Evolutionary conservation across 768 basidiomycete genomes (phyloP), one percentile per base, ranked within the genome.

Genomic region (Vararia minispora): DNA sequence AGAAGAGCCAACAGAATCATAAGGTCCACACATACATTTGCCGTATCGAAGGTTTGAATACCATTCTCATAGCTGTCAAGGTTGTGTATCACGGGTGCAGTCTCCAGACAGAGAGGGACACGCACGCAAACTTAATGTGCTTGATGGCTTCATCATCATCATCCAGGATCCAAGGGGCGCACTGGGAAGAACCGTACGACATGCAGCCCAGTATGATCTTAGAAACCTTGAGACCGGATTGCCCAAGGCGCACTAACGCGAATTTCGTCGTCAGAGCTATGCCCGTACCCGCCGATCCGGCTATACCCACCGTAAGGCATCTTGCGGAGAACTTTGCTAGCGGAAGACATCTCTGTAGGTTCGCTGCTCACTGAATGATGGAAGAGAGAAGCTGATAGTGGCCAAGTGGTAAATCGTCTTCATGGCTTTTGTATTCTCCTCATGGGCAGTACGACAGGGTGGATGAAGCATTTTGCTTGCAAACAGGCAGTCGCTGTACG

Each of bases 171-270:
- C 65, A 68, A 2, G 47, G 47, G 27, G 58, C 47, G 53, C 61
- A 61, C 9, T 33, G 52, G 3, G 52, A 38, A 7, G 24, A 37
- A 2, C 55, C 55, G 24, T 56, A 54, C 5, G 41, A 45, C 52
- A 56, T 56, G 35, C 43, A 48, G 12, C 60, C 60, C 9, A 64
- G 48, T 33, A 64, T 62, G 34, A 64, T 57, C 37, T 52, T 54
- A n/a, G 60, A 61, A 21, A 64, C 60, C 39, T 63, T 62, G 16
- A 64, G 48, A 9, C 62, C 69, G 6, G 61, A 64, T 27, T 58
- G 48, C 58, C 79, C 68, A 6, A 62, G 52, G 23, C 62, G 61
- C 12, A 62, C 61, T 62, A n/a, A n/a, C n/a, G n/a, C n/a, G n/a
- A n/a, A n/a, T n/a, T n/a, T n/a, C n/a, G n/a, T n/a, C n/a, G n/a